Evolutionary conservation across 306 rosid species (phyloP), one percentile per base, ranked within the genome.

Genomic region (Citrullus amarus): DNA sequence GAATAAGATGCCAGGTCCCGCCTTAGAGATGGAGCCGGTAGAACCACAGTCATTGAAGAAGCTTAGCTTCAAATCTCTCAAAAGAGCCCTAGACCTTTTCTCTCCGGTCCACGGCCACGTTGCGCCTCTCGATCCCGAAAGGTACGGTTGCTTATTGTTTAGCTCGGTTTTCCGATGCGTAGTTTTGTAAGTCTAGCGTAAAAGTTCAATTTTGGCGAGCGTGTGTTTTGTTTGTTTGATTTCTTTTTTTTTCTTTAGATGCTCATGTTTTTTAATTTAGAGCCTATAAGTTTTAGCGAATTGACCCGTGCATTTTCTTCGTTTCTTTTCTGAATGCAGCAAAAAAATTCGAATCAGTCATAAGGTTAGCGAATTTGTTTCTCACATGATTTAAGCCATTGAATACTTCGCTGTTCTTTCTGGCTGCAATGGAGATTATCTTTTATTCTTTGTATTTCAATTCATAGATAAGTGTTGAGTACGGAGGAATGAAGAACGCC

Each of bases 41-140:
- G 99, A 92, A 79, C 99, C 97, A 18, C 97, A 92, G 80, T 95
- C 98, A 8, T 90, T 92, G 53, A 96, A 92, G 87, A 96, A 96
- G 87, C 96, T 92, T 17, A 92, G 96, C 79, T 87, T 93, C 91
- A 96, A 96, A 85, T 96, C 99, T 15, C 90, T 96, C 9, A 92
- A 92, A 81, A 92, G 98, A 71, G 88, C 93, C 41, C 97, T 90
- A 80, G 99, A 96, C 85, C 93, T 96, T 83, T 96, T 96, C 89
- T 88, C 97, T 80, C 98, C 98, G 39, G 65, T 78, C 60, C 98
- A 92, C 44, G 86, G 85, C 11, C 91, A 86, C 22, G 84, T 92
- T 30, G 88, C 97, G 55, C 90, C 98, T 59, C 91, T 89, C 2
- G 97, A 96, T 66, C 65, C 81, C 39, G 84, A 88, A 11, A 96